Evolutionary conservation across 805 yeast genomes (phyloP).

Genomic region (Yarrowia sp.): DNA sequence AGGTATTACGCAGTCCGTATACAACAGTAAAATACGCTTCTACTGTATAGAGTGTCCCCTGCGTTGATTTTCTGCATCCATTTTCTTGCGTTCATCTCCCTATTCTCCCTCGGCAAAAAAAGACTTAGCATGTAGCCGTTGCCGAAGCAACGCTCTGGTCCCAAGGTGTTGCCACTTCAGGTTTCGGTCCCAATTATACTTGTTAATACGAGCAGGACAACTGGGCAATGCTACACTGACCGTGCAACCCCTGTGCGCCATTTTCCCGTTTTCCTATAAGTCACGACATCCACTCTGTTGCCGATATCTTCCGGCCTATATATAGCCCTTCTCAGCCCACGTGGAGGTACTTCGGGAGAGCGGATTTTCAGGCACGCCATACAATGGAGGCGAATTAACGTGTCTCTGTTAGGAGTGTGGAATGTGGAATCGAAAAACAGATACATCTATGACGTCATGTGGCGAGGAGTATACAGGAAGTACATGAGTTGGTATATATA

Average conservation of each 20-base stretch:
- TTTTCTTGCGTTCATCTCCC: too few species aligned
- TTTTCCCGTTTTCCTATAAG: too few species aligned
- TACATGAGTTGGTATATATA: too few species aligned
- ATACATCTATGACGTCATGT: background rate
- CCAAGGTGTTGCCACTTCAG: too few species aligned
- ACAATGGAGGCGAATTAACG: background rate
- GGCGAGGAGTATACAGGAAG: background rate
- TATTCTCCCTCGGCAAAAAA: too few species aligned
- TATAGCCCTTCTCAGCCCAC: background rate
- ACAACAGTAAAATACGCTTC: background rate
- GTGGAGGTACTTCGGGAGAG: background rate
- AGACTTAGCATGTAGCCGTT: background rate
- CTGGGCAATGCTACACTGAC: background rate
- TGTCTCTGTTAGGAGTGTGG: background rate
- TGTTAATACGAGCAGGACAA: too few species aligned
- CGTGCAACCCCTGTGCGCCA: background rate
- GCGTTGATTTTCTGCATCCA: background rate
- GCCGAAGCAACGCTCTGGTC: background rate
- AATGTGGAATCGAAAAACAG: background rate
- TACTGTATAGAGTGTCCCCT: background rate
- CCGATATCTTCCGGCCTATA: too few species aligned
- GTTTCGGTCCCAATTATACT: background rate
- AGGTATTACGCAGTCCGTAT: too few species aligned
- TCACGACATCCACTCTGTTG: too few species aligned
- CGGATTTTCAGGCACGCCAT: slow-evolving; percentile 5